Conservation (phyloP, 495 filamentous ascomycete species). For the Penicillium parvum region DNA sequence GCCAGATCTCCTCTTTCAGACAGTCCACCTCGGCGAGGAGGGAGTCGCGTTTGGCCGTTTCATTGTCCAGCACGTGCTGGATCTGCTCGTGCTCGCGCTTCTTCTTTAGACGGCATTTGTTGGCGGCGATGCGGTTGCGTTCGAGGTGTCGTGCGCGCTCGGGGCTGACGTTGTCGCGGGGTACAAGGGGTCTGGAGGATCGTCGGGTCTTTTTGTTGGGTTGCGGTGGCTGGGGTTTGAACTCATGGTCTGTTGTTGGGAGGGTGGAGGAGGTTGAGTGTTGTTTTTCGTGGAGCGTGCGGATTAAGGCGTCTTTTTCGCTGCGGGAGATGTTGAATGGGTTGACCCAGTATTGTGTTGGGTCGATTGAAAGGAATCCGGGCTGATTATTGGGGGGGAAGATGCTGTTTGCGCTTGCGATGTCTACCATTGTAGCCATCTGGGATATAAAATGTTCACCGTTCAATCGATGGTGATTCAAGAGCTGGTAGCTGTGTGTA, state of each 20-base stretch:
- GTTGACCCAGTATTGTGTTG: no score
- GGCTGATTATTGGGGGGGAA: no score
- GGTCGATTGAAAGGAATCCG: no score
- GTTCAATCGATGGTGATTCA: no score
- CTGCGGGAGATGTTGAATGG: neutral
- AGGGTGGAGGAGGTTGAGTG: neutral
- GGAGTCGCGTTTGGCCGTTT: constrained; percentile 17
- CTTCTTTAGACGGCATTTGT: constrained; percentile 23
- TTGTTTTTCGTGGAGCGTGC: neutral
- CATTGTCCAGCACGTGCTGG: constrained; percentile 9
- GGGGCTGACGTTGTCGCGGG: constrained; percentile 7
- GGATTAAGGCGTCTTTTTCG: neutral
- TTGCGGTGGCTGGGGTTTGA: neutral
- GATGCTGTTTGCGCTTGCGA: no score
- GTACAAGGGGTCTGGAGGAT: neutral
- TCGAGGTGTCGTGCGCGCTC: constrained; percentile 21
- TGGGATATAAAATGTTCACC: no score
- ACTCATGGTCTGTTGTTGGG: neutral
- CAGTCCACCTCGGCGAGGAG: constrained; percentile 12
- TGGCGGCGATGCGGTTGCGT: constrained; percentile 26
- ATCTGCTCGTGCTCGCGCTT: constrained; percentile 21
- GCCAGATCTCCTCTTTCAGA: constrained; percentile 21
- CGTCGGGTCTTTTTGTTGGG: neutral
- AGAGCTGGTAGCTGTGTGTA: no score
- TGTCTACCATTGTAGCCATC: no score